These are phyloP conservation scores for Lasiosphaeria ovina DNA, from an alignment of 495 filamentous ascomycete species.

Conservation along the genomic window DNA sequence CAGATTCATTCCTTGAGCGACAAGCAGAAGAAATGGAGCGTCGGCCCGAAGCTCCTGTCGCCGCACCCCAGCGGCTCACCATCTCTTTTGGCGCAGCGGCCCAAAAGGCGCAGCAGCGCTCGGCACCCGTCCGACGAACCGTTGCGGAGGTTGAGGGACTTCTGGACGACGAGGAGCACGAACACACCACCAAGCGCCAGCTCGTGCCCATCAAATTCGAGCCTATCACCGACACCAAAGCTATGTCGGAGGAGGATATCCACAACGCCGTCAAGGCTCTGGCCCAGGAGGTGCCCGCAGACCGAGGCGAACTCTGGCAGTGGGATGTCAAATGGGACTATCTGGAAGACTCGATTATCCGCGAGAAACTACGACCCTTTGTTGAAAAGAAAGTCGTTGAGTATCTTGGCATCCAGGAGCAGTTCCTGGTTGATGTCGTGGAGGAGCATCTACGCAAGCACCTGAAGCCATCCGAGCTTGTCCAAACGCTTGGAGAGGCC, in stretches of 20 bases:
- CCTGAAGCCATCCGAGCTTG: conserved; percentile 72
- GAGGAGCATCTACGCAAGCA: conserved; percentile 81
- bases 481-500: conserved; percentile 82
- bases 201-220: conserved; percentile 94
- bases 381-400: conserved; percentile 98
- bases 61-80: conserved; percentile 88
- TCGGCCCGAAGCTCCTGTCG: conserved; percentile 52
- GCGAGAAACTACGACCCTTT: conserved; percentile 87
- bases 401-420: conserved; percentile 93
- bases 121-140: conserved; percentile 67
- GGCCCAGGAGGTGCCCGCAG: conserved; percentile 84
- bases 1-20: conserved; percentile 87
- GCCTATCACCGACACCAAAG: conserved; percentile 60
- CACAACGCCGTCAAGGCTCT: conserved; percentile 74
- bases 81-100: conserved; percentile 88
- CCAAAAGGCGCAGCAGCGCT: conserved; percentile 69
- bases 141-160: conserved; percentile 92
- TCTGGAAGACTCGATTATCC: conserved; percentile 79
- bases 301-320: conserved; percentile 82
- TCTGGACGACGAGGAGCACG: conserved; percentile 90
- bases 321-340: conserved; percentile 95
- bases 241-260: conserved; percentile 80
- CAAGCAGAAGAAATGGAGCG: conserved; percentile 83
- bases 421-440: conserved; percentile 90
- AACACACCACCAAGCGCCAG: conserved; percentile 66